Evolutionary conservation across 176 grass and related monocot genomes (phyloP).

Genomic region (Juncus inflexus): DNA sequence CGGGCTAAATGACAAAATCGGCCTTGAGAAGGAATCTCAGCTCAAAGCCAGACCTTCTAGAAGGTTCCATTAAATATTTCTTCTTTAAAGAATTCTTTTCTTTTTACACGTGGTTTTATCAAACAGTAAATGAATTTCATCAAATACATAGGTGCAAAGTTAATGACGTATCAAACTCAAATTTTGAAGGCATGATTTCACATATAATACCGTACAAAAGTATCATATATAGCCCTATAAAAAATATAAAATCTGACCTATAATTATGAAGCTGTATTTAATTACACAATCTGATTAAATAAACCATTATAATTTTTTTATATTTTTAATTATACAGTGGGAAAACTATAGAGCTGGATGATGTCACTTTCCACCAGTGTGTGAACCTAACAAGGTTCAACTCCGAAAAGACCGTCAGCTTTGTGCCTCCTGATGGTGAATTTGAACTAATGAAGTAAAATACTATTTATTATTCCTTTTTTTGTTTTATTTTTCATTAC

Average conservation of each 20-base stretch:
- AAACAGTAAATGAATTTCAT: no score
- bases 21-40: slow-evolving; percentile 96
- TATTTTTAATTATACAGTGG: slow-evolving; percentile 51
- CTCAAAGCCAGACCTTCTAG: slow-evolving; percentile 90
- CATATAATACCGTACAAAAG: no score
- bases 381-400: slow-evolving; percentile 99
- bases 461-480: slow-evolving; percentile 23
- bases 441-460: slow-evolving; percentile 99
- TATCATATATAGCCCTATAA: no score
- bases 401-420: slow-evolving; percentile 99
- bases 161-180: no score
- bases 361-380: slow-evolving; percentile 99
- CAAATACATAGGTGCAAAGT: no score
- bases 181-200: no score
- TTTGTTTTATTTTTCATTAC: slow-evolving; percentile 16
- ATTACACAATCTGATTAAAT: no score
- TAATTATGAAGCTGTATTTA: no score
- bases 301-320: not conserved
- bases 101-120: not conserved
- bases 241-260: no score
- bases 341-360: slow-evolving; percentile 98
- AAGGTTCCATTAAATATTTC: slow-evolving; percentile 39
- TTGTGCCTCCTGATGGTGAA: slow-evolving; percentile 98
- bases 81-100: no score
- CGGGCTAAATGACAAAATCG: slow-evolving; percentile 98